Evolutionary conservation across 2,329 filamentous ascomycete genomes (phyloP).

Genomic region (Aspergillus neotritici): DNA sequence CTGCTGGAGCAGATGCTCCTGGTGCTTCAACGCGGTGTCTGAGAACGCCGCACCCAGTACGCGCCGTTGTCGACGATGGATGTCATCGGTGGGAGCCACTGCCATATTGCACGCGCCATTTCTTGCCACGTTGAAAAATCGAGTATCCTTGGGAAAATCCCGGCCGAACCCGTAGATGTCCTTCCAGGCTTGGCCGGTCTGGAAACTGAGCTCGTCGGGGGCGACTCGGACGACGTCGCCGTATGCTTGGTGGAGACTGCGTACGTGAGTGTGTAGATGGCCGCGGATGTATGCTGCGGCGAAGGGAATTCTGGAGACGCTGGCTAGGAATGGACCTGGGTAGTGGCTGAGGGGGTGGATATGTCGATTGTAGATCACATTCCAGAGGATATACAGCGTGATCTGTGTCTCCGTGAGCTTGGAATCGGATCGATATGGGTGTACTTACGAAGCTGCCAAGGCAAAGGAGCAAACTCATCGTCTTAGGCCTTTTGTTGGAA

Average conservation of each 20-base stretch:
- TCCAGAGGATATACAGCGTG: no score
- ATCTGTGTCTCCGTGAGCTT: no score
- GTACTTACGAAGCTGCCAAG: background rate
- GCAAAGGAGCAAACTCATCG: slow-evolving; percentile 1
- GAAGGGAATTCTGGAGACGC: slow-evolving; percentile 25
- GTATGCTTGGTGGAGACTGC: slow-evolving; percentile 29
- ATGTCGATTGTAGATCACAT: no score
- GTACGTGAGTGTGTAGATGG: slow-evolving; percentile 17
- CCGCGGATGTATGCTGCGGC: slow-evolving; percentile 18
- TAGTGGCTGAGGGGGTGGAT: slow-evolving; percentile 11
- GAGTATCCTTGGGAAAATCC: slow-evolving; percentile 19
- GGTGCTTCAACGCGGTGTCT: slow-evolving; percentile 19
- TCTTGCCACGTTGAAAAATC: slow-evolving; percentile 6
- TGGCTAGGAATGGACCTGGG: slow-evolving; percentile 25
- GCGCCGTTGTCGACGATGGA: slow-evolving; percentile 12
- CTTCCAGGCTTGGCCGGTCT: slow-evolving; percentile 22
- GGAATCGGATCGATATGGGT: no score
- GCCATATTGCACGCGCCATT: background rate
- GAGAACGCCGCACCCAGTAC: slow-evolving; percentile 23
- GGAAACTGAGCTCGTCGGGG: slow-evolving; percentile 34
- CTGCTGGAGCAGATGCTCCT: slow-evolving; percentile 17
- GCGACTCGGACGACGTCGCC: slow-evolving; percentile 33
- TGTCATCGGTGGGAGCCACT: slow-evolving; percentile 2
- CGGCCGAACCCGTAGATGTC: slow-evolving; percentile 29
- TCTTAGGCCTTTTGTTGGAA: background rate